A percentile compares a stretch with the other conserved stretches of the same genome.
Conservation (phyloP, 2,329 filamentous ascomycete genomes). For the Zopfia rhizophila region DNA sequence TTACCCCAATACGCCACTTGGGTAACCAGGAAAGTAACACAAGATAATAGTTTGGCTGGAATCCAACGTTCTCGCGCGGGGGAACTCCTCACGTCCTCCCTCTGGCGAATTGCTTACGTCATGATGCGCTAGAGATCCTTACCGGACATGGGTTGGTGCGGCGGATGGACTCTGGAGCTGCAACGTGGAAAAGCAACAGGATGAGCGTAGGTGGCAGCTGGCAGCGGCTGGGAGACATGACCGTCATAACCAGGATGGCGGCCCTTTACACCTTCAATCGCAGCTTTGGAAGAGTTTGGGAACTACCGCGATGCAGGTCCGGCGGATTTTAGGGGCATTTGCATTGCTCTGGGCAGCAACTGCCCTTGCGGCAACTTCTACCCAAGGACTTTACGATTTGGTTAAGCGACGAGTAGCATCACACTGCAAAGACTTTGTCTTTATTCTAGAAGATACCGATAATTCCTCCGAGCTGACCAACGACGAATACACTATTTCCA, state of each 20-base stretch:
- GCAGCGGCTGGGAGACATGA: too few relatives aligned
- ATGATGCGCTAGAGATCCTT: slow-evolving; percentile 10
- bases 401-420: slow-evolving; percentile 33
- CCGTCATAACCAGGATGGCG: too few relatives aligned
- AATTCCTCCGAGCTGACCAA: slow-evolving; percentile 11
- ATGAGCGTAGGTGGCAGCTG: not conserved
- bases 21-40: too few relatives aligned
- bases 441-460: slow-evolving; percentile 21
- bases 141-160: slow-evolving; percentile 12
- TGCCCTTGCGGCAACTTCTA: slow-evolving; percentile 20
- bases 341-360: slow-evolving; percentile 9
- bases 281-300: not conserved
- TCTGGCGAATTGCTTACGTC: too few relatives aligned
- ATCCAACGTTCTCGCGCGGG: too few relatives aligned
- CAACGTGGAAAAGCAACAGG: slow-evolving; percentile 12
- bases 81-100: too few relatives aligned
- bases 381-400: slow-evolving; percentile 31
- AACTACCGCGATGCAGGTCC: slow-evolving; percentile 9
- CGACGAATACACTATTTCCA: slow-evolving; percentile 29
- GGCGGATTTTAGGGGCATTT: not conserved
- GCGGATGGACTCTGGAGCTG: slow-evolving; percentile 4
- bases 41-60: too few relatives aligned
- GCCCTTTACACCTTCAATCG: too few relatives aligned
- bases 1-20: too few relatives aligned
- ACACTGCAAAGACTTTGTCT: slow-evolving; percentile 29